phyloP scores from a whole-genome alignment of 2,329 filamentous ascomycete genomes.

The Exophiala viscosa region DNA sequence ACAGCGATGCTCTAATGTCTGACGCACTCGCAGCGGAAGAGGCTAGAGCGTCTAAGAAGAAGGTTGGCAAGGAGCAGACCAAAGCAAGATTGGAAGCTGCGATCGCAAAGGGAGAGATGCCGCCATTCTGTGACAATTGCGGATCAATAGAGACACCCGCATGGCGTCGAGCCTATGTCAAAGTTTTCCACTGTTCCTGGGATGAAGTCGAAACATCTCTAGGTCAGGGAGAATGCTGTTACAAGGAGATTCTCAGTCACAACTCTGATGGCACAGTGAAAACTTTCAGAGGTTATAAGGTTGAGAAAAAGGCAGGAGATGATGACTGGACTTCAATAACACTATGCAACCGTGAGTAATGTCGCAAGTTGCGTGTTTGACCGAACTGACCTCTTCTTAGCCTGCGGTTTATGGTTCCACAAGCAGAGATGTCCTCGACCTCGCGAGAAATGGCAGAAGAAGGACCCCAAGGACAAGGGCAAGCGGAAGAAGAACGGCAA shows the following conservation, averaged over 20 bases:
- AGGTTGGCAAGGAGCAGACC: constrained; percentile 62
- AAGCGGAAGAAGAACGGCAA: constrained; percentile 33
- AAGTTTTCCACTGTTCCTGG: constrained; percentile 66
- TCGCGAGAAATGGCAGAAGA: constrained; percentile 74
- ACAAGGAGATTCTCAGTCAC: constrained; percentile 64
- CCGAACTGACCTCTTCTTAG: constrained; percentile 40
- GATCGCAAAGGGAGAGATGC: constrained; percentile 76
- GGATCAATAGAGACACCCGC: constrained; percentile 94
- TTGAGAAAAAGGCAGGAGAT: constrained; percentile 66
- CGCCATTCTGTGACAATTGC: constrained; percentile 86
- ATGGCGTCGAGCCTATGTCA: constrained; percentile 91
- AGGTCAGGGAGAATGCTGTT: constrained; percentile 69
- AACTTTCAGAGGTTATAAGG: constrained; percentile 68
- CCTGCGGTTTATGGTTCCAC: constrained; percentile 90
- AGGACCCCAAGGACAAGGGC: constrained; percentile 40
- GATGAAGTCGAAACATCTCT: constrained; percentile 67
- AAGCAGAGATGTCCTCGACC: constrained; percentile 86
- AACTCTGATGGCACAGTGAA: constrained; percentile 61
- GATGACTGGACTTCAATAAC: constrained; percentile 70
- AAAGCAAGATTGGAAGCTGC: constrained; percentile 53
- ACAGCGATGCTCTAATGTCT: constrained; percentile 43
- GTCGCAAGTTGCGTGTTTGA: background rate
- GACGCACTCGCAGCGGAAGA: constrained; percentile 38
- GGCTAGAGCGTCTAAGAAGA: constrained; percentile 55
- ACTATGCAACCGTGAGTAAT: constrained; percentile 77